Evolutionary conservation across 1,139 yeast genomes (phyloP).

Genomic region (Magnusiomyces sp.): DNA sequence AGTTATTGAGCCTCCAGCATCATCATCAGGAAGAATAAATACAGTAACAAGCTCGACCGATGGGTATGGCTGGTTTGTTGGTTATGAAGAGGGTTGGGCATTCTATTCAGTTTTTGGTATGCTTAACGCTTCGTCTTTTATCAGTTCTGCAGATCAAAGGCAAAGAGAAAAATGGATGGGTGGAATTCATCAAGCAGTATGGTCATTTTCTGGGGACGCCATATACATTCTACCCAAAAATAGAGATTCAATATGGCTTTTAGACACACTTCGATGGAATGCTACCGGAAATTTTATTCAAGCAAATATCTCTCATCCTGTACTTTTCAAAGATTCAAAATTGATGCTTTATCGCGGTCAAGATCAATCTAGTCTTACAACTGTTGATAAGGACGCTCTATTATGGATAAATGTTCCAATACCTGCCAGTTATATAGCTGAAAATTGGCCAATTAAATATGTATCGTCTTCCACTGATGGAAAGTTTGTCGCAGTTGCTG

Average conservation of each 20-base stretch:
- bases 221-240: conserved; percentile 22
- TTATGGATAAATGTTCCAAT: conserved; percentile 35
- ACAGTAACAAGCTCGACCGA: conserved; percentile 30
- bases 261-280: conserved; percentile 29
- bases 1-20: conserved; percentile 25
- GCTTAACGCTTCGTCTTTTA: conserved; percentile 28
- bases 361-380: conserved; percentile 31
- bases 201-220: conserved; percentile 30
- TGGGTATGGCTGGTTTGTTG: conserved; percentile 31
- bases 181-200: conserved; percentile 26
- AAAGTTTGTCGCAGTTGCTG: conserved; percentile 37
- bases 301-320: conserved; percentile 29
- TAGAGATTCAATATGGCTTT: conserved; percentile 20
- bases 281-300: conserved; percentile 26
- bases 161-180: conserved; percentile 28
- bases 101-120: conserved; percentile 33
- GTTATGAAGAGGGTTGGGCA: conserved; percentile 34
- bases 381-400: conserved; percentile 33
- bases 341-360: conserved; percentile 35
- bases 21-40: conserved; percentile 26
- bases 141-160: conserved; percentile 22
- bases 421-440: conserved; percentile 34
- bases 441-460: conserved; percentile 36
- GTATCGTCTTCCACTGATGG: conserved; percentile 35
- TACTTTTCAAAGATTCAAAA: conserved; percentile 31